Conservation (phyloP, 1,139 yeast species). For the Candida neerlandica region DNA sequence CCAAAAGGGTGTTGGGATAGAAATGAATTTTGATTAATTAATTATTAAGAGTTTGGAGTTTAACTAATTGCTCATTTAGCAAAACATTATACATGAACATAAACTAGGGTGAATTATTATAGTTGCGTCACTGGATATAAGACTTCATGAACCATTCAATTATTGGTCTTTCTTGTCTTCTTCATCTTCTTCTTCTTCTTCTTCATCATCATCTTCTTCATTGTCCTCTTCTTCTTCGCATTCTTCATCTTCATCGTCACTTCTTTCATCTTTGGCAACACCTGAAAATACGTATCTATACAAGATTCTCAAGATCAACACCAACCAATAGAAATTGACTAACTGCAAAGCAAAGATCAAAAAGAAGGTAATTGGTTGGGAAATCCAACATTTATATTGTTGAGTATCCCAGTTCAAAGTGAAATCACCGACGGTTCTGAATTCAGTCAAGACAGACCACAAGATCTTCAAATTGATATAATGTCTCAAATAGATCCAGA, state of each 20-base stretch:
- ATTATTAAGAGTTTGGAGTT: not conserved
- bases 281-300: conserved; percentile 63
- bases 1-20: not conserved
- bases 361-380: conserved; percentile 83
- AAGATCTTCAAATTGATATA: conserved; percentile 76
- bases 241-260: conserved; percentile 72
- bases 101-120: not conserved
- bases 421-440: conserved; percentile 79
- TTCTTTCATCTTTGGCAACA: conserved; percentile 78
- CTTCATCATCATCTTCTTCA: conserved; percentile 34
- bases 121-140: not conserved
- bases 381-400: conserved; percentile 94
- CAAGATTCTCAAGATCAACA: conserved; percentile 75
- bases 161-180: conserved; percentile 27
- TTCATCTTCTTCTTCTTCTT: conserved; percentile 12
- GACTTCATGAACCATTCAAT: not conserved
- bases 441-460: conserved; percentile 89
- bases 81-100: not conserved
- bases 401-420: conserved; percentile 85
- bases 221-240: conserved; percentile 58
- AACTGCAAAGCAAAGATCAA: conserved; percentile 80
- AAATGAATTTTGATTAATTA: not conserved
- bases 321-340: conserved; percentile 87
- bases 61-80: not conserved
- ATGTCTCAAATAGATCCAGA: conserved; percentile 91